These are phyloP conservation scores for Colletotrichum sp. DNA, from an alignment of 2,329 filamentous ascomycete genomes.

Conservation along the genomic window DNA sequence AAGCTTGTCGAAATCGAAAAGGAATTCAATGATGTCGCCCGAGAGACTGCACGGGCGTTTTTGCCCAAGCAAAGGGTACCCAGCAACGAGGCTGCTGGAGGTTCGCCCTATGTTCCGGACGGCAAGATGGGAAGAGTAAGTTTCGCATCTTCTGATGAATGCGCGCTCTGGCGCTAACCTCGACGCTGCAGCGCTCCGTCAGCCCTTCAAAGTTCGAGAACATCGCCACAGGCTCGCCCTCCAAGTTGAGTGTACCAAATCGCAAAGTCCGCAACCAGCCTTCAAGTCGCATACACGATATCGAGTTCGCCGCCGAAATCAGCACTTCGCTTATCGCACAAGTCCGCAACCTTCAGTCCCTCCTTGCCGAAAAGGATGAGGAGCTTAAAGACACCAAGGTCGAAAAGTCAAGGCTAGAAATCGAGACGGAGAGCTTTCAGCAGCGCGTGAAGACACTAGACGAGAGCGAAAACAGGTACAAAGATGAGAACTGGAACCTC, in stretches of 20 bases:
- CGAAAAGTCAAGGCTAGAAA: slow-evolving; percentile 80
- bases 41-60: slow-evolving; percentile 87
- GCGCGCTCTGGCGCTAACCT: slow-evolving; percentile 9
- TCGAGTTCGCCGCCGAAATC: slow-evolving; percentile 98
- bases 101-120: slow-evolving; percentile 59
- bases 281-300: slow-evolving; percentile 87
- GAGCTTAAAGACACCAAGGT: slow-evolving; percentile 75
- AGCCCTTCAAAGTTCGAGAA: slow-evolving; percentile 82
- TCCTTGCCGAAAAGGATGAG: slow-evolving; percentile 88
- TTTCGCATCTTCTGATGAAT: slow-evolving; percentile 4
- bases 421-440: slow-evolving; percentile 78
- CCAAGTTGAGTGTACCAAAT: slow-evolving; percentile 85
- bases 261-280: slow-evolving; percentile 91
- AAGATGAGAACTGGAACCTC: slow-evolving; percentile 98
- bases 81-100: slow-evolving; percentile 64
- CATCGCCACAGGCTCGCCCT: slow-evolving; percentile 83
- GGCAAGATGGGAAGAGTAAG: slow-evolving; percentile 58
- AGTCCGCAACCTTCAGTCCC: slow-evolving; percentile 84
- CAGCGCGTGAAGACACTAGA: slow-evolving; percentile 83
- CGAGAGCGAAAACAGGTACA: slow-evolving; percentile 94
- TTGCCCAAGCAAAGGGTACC: slow-evolving; percentile 82
- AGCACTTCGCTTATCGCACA: slow-evolving; percentile 94
- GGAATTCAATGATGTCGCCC: slow-evolving; percentile 93
- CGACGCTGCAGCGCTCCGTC: slow-evolving; percentile 61
- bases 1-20: slow-evolving; percentile 87